Evolutionary conservation across 768 basidiomycete genomes (phyloP), one percentile per base, ranked within the genome.

Genomic region (Cubamyces sp.): DNA sequence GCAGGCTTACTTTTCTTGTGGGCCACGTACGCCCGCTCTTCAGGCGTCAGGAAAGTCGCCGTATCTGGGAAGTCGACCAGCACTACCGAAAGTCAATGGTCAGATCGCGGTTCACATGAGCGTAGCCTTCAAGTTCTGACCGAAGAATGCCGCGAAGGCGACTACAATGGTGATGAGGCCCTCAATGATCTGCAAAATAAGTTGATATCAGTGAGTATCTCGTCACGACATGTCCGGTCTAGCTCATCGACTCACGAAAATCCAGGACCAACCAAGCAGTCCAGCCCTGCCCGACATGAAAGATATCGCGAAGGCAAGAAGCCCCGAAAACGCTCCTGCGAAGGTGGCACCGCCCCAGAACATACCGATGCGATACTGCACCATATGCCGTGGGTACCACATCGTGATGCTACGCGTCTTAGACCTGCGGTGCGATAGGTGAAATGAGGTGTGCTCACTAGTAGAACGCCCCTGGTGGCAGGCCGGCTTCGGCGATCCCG

Each of bases 391-490:
- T 0, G 69, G 69, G 43, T 72, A 72, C 69, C 71, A 59, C 41
- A 59, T 50, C n/a, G 53, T 61, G 25, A 61, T 47, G 26, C 60
- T 61, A 25, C 18, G 3, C 25, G 1, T 23, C 8, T 26, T 14
- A 23, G 23, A 12, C 15, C 11, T 26, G 9, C 8, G 11, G 15
- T 43, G 18, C 46, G 25, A 23, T 9, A 1, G n/a, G 12, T 41
- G 3, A 11, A 18, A 9, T 1, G 28, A 18, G 14, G 3, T 11
- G 23, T 3, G 56, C 65, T 46, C 60, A 88, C 88, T 87, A 90
- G 74, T 88, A 91, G 0, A 83, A 81, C 11, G 89, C 85, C 28
- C 88, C 88, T 11, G 88, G 88, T 70, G 87, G 89, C 5, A 89
- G 68, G 4, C 90, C 87, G 4, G 87, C 85, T 73, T 90, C 88